These are phyloP conservation scores for Penicillium digitatum DNA, from an alignment of 2,329 filamentous ascomycete genomes.

Conservation along the genomic window DNA sequence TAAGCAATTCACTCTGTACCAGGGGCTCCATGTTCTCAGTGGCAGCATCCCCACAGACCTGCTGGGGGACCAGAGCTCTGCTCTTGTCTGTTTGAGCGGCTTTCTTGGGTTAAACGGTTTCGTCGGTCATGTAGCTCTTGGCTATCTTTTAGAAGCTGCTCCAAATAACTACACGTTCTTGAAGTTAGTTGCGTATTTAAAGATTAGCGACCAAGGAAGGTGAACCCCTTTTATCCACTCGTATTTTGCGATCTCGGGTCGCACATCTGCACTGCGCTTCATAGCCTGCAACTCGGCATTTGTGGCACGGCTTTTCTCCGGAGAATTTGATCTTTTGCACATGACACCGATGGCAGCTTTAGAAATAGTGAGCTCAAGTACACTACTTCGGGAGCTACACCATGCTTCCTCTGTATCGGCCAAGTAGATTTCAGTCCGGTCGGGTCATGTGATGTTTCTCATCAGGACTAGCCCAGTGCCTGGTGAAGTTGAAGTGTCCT, in stretches of 20 bases:
- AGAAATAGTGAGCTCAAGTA: neutral
- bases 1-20: constrained; percentile 5
- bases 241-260: constrained; percentile 37
- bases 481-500: too few relatives aligned
- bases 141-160: constrained; percentile 21
- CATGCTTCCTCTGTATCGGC: too few relatives aligned
- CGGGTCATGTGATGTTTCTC: neutral
- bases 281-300: constrained; percentile 33
- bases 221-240: constrained; percentile 23
- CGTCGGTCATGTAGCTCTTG: constrained; percentile 4
- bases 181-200: neutral
- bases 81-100: neutral
- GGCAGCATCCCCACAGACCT: neutral
- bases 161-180: constrained; percentile 22
- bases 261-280: constrained; percentile 35
- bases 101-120: neutral
- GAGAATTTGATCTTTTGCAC: constrained; percentile 45
- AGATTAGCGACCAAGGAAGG: neutral
- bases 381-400: neutral
- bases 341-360: constrained; percentile 40
- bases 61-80: neutral
- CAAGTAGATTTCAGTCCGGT: neutral
- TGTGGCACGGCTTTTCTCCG: constrained; percentile 39
- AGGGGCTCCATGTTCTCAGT: constrained; percentile 14
- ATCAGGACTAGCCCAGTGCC: neutral